Evolutionary conservation across 1,284 basidiomycete species (phyloP), one percentile per base, ranked within the genome.

Genomic region (Ustilago cynodontis): DNA sequence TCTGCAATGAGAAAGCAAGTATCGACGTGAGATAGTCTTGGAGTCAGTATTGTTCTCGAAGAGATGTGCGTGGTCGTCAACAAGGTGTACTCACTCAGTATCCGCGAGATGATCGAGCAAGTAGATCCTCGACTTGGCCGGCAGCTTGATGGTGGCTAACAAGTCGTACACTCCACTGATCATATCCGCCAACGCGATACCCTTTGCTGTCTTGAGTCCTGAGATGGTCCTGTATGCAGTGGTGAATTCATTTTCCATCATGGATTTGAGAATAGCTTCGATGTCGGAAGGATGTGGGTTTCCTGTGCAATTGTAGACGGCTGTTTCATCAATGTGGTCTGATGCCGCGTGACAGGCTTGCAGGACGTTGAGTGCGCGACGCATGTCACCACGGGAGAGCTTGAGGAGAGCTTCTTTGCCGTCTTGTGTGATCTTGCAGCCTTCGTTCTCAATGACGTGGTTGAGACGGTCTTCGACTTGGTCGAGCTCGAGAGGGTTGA

Each of bases 281-380:
- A 99, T 94, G 86, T 99, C 96, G 28, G 90, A 89, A 0, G 97
- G 97, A 84, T 97, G 94, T 16, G 97, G 97, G 78, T 92, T 94
- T 26, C 97, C 97, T 0, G 97, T 99, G 85, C 96, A 99, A 75
- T 93, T 93, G 87, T 99, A 99, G 20, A 99, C 91, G 69, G 96
- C 94, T 0, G 91, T 91, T 87, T 98, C 95, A 78, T 94, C 93
- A 35, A 92, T 92, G 20, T 65, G 50, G 51, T 95, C 94, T 73
- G 97, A 98, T 2, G 96, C 97, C 18, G 97, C 95, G 86, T 98
- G 94, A 83, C 96, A 99, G 1, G 97, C 97, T 82, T 99, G 96
- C 11, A 99, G 88, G 41, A 99, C 92, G 84, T 98, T 99, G 49
- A 99, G 88, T 1, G 95, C 96, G 60, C 97, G 89, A 74, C 97